Conservation (phyloP, 495 filamentous ascomycete species). For the Aspergillus funiculosus region DNA sequence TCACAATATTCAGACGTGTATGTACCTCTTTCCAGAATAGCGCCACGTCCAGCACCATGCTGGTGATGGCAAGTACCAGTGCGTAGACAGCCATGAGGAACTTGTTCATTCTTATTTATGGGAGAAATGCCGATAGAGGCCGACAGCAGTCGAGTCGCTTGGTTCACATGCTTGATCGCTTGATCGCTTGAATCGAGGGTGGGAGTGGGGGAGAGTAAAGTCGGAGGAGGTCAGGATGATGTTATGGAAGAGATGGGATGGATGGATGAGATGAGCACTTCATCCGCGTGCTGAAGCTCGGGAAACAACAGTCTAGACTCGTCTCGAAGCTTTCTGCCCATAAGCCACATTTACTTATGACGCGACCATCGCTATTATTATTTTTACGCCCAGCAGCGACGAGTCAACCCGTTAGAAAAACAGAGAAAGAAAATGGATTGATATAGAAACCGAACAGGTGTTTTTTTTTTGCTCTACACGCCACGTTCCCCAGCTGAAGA, state of each 20-base stretch:
- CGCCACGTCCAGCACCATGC: slow-evolving; percentile 56
- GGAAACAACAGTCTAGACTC: too few relatives aligned
- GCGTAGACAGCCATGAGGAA: slow-evolving; percentile 26
- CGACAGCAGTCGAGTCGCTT: slow-evolving; percentile 15
- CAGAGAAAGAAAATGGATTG: slow-evolving; percentile 6
- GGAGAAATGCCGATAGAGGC: not conserved
- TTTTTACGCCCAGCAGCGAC: too few relatives aligned
- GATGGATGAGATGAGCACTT: too few relatives aligned
- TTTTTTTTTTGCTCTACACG: slow-evolving; percentile 22
- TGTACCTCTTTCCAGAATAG: slow-evolving; percentile 58
- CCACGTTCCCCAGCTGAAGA: slow-evolving; percentile 27
- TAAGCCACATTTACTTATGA: too few relatives aligned
- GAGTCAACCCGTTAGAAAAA: not conserved
- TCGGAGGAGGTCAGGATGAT: not conserved
- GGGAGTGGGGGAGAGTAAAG: not conserved
- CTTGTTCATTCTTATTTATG: slow-evolving; percentile 11
- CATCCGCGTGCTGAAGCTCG: too few relatives aligned
- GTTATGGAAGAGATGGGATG: too few relatives aligned
- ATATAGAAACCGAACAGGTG: slow-evolving; percentile 15
- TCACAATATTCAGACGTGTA: not conserved
- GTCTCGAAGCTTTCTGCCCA: too few relatives aligned
- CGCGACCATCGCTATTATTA: too few relatives aligned
- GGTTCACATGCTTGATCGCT: slow-evolving; percentile 36
- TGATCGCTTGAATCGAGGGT: too few relatives aligned
- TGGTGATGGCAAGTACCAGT: slow-evolving; percentile 43